Percentiles rank a stretch among this genome's conserved stretches.
These are phyloP conservation scores for Geranium brycei DNA, from an alignment of 345 rosid genomes.

Conservation along the genomic window DNA sequence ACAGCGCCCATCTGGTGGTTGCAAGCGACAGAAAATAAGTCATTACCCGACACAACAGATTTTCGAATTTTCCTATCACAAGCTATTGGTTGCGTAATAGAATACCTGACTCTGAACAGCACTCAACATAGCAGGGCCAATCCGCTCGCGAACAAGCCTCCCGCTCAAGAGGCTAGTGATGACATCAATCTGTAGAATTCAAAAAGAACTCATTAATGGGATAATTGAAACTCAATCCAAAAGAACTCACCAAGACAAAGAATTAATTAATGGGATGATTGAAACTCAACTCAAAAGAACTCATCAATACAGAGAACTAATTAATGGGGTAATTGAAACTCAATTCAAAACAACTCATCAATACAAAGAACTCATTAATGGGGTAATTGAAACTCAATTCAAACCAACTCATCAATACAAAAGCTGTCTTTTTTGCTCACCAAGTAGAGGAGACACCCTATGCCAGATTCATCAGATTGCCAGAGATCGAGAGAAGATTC, in stretches of 20 bases:
- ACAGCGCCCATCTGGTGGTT: constrained; percentile 88
- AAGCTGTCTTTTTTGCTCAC: constrained; percentile 24
- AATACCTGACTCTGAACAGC: constrained; percentile 98
- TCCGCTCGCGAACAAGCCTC: constrained; percentile 89
- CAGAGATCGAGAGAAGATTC: constrained; percentile 94
- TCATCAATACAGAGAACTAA: neutral
- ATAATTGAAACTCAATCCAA: neutral
- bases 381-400: constrained; percentile 1
- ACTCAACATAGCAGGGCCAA: constrained; percentile 98
- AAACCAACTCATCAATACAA: neutral
- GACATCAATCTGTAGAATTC: constrained; percentile 70
- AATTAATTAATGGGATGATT: constrained; percentile 7
- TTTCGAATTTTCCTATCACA: no score
- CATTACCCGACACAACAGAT: no score
- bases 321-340: no score
- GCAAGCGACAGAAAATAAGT: neutral
- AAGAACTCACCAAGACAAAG: neutral
- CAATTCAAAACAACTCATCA: no score
- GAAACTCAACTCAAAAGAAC: neutral
- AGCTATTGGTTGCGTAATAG: neutral
- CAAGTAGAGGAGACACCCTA: constrained; percentile 87
- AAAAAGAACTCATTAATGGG: constrained; percentile 11
- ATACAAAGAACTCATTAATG: constrained; percentile 6
- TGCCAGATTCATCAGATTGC: constrained; percentile 86
- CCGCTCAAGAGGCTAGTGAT: constrained; percentile 95